Base-by-base conservation (phyloP, 1,284 basidiomycete species). In the Cutaneotrichosporon spelunceum region DNA sequence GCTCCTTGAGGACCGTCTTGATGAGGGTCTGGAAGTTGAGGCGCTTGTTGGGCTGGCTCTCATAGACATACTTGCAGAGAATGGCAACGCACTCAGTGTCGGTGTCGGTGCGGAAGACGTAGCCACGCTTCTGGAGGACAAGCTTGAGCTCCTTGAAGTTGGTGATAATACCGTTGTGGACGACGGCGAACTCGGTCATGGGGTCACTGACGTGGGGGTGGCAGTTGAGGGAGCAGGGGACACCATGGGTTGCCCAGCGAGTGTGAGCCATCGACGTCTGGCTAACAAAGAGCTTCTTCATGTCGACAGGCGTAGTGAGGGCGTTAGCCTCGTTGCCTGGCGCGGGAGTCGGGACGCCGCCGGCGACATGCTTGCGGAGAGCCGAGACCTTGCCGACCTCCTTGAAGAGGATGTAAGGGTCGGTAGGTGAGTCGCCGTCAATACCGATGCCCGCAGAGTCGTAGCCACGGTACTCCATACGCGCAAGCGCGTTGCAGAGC, bases 131-230 rank as follows among this genome's bases (percentile, higher is more conserved):
- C 80, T 93, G 89, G 63, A 99, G 86, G 57, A 99, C 93, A 70
- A 91, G 86, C 70, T 90, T 87, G 73, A 99, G 88, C 72, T 95
- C 95, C 62, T 82, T 82, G 77, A 82, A 88, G 84, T 98, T 98
- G 80, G 96, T 99, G 73, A 99, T 95, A 78, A 99, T 99, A 79
- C 96, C 96, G 75, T 99, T 99, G 85, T 99, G 96, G 48, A 99
- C 94, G 70, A 99, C 83, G 63, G 87, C 87, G 82, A 99, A 99
- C 75, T 98, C 93, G 67, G 83, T 83, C 59, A 68, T 57, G 36
- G 85, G 82, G 77, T 97, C 93, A 42, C 90, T 91, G 70, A 88
- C 88, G 77, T 98, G 87, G 63, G 96, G 96, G 81, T 99, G 96
- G 82, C 95, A 99, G 83, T 99, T 99, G 72, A 84, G 79, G 58